Evolutionary conservation across 495 filamentous ascomycete species (phyloP).

Genomic region (Xylaria scruposa): DNA sequence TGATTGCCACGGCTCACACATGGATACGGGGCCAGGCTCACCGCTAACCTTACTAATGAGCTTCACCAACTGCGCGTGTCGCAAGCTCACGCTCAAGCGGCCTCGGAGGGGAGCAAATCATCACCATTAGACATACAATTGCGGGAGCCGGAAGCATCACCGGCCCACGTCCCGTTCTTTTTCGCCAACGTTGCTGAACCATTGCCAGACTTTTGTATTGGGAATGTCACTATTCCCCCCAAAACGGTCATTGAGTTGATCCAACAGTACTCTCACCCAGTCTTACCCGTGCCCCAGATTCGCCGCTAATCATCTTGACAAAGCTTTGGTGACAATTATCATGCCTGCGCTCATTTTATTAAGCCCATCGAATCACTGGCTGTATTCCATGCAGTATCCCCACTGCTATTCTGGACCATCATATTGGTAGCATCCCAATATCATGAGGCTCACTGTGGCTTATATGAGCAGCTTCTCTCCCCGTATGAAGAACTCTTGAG

Average conservation of each 20-base stretch:
- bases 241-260: constrained; percentile 14
- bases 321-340: constrained; percentile 16
- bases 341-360: constrained; percentile 2
- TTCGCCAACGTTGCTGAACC: constrained; percentile 13
- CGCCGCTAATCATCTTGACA: constrained; percentile 7
- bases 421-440: constrained; percentile 7
- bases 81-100: not conserved
- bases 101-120: not conserved
- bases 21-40: constrained; percentile 7
- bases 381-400: not conserved
- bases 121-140: not conserved
- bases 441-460: not conserved
- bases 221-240: not conserved
- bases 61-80: constrained; percentile 23
- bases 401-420: constrained; percentile 20
- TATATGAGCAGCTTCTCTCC: constrained; percentile 11
- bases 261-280: constrained; percentile 18
- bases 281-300: not conserved
- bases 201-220: constrained; percentile 4
- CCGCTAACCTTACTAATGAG: constrained; percentile 21
- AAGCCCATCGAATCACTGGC: constrained; percentile 13
- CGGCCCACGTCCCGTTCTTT: constrained; percentile 4
- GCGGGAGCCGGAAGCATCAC: constrained; percentile 8
- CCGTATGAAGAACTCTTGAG: constrained; percentile 7
- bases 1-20: not conserved